Conservation (phyloP, 208 protist species). For the Acanthamoeba lenticulata region DNA sequence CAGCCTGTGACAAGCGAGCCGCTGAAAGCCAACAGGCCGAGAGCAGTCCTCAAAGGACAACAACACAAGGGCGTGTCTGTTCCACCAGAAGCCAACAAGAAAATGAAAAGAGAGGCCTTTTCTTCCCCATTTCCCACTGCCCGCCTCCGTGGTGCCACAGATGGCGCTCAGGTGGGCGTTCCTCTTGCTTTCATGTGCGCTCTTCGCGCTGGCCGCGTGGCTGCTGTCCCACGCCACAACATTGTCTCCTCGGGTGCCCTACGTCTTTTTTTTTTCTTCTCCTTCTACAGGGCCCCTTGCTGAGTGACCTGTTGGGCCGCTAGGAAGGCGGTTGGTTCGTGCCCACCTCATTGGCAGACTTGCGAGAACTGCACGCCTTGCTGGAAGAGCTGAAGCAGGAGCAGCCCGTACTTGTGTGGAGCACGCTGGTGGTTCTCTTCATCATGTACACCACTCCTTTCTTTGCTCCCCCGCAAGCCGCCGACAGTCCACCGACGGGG, state of each 20-base stretch:
- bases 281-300: too few species aligned
- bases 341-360: background rate
- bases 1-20: too few species aligned
- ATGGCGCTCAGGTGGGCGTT: background rate
- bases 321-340: background rate
- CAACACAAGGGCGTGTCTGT: too few species aligned
- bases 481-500: background rate
- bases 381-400: background rate
- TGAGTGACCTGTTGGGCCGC: background rate
- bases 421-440: conserved; percentile 7
- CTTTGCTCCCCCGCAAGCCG: background rate
- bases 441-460: background rate
- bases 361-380: background rate
- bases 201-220: background rate
- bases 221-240: background rate
- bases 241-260: background rate
- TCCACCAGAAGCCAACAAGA: too few species aligned
- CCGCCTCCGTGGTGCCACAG: too few species aligned
- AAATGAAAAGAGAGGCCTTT: background rate
- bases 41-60: too few species aligned
- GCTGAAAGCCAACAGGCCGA: too few species aligned
- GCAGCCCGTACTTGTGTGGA: background rate
- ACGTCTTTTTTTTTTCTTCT: background rate
- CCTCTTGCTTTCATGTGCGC: background rate
- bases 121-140: background rate